Evolutionary conservation across 208 protist genomes (phyloP).

Genomic region (Trypanosoma cruzi): DNA sequence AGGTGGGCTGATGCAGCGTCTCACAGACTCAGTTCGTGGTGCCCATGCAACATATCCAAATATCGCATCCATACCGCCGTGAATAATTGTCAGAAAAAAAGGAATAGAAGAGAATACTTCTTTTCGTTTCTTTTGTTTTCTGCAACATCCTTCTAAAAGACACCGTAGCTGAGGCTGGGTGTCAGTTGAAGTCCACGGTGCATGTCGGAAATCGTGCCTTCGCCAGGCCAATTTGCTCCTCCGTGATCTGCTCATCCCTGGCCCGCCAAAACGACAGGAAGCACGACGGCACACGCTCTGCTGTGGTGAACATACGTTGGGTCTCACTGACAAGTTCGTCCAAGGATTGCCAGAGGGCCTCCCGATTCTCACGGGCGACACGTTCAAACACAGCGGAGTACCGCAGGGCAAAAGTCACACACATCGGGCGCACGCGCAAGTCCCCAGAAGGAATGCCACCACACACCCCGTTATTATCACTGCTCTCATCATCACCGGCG

Average conservation of each 20-base stretch:
- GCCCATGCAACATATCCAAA: not conserved
- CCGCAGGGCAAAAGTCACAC: conserved; percentile 19
- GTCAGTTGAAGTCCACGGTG: conserved; percentile 15
- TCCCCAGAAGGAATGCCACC: not conserved
- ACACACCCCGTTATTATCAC: too few species aligned
- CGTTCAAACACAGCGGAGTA: conserved; percentile 11
- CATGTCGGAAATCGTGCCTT: conserved; percentile 14
- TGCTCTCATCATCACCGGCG: too few species aligned
- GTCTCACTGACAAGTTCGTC: not conserved
- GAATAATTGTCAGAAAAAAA: too few species aligned
- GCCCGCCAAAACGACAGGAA: conserved; percentile 21
- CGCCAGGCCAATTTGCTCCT: not conserved
- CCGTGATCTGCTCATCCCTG: conserved; percentile 10
- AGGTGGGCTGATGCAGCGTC: not conserved
- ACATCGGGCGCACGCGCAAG: not conserved
- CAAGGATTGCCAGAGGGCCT: not conserved
- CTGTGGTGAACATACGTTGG: conserved; percentile 2
- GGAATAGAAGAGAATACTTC: too few species aligned
- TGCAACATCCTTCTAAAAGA: not conserved
- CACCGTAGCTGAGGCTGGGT: too few species aligned
- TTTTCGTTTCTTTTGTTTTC: not conserved
- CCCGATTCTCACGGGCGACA: not conserved
- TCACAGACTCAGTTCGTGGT: not conserved
- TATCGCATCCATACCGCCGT: too few species aligned
- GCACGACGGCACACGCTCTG: not conserved